Evolutionary conservation across 345 rosid species (phyloP), one percentile per base, ranked within the genome.

Genomic region (Corchorus olitorius): DNA sequence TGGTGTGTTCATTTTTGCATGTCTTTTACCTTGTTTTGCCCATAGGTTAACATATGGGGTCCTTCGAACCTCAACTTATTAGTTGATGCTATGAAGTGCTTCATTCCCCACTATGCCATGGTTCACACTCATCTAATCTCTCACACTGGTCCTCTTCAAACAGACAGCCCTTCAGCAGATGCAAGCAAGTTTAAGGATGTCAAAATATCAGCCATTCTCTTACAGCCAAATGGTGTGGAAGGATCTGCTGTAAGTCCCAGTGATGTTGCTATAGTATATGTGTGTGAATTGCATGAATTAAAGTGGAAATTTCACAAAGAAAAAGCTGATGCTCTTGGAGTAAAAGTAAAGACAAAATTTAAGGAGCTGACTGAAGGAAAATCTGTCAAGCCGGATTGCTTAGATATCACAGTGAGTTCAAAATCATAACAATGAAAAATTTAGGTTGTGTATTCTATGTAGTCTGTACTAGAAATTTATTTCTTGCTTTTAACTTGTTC

Each of bases 71-170:
- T 94, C 45, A 88, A 89, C 72, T 89, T 83, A 70, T 82, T 94
- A 74, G 92, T 92, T 70, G 89, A 90, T 86, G 97, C 97, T 50
- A 92, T 94, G 98, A 91, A 83, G 80, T 91, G 87, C 43, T 94
- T 92, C 81, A 89, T 91, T 81, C 97, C 97, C 70, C 93, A 89
- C 70, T 93, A 94, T 73, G 92, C 98, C 70, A 94, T 92, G 97
- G 96, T 94, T 82, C 92, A 94, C 74, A 87, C 97, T 6, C 97
- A 93, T 37, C 81, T 88, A 8, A 53, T 84, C 17, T 83, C 85
- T 79, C 82, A 85, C 78, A 78, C 86, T 54, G 74, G 71, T 52
- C 22, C 52, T 60, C 55, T 4, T 46, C 43, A 14, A 62, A 4
- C 43, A 39, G 43, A 20, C 66, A 8, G 60, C 60, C 45, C 52